Evolutionary conservation across 2,329 filamentous ascomycete genomes (phyloP).

Genomic region (Fusarium sp.): DNA sequence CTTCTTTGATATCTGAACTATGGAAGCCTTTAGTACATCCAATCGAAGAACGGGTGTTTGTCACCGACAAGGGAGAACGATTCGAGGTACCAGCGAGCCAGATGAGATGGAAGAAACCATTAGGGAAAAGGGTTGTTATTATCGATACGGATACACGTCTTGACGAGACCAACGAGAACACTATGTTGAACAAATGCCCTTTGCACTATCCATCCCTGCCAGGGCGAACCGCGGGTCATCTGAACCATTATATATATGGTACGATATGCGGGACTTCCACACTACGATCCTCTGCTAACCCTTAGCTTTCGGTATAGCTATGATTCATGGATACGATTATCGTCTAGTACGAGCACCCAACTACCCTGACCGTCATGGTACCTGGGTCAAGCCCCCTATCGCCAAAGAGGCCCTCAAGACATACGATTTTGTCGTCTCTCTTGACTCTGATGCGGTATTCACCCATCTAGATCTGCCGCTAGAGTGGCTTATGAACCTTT

Average conservation of each 20-base stretch:
- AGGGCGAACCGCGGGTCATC: slow-evolving; percentile 17
- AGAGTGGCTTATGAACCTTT: slow-evolving; percentile 63
- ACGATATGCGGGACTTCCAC: neutral
- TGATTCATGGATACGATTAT: slow-evolving; percentile 63
- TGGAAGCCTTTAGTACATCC: slow-evolving; percentile 26
- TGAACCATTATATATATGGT: slow-evolving; percentile 45
- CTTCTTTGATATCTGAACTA: slow-evolving; percentile 2
- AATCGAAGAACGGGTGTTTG: slow-evolving; percentile 3
- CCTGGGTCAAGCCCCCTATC: slow-evolving; percentile 60
- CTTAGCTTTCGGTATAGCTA: slow-evolving; percentile 9
- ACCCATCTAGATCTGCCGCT: slow-evolving; percentile 58
- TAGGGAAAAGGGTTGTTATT: neutral
- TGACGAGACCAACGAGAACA: neutral
- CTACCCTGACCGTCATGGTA: slow-evolving; percentile 57
- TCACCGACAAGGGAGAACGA: slow-evolving; percentile 20
- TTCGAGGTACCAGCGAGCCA: slow-evolving; percentile 8
- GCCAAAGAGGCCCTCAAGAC: slow-evolving; percentile 54
- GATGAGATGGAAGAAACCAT: slow-evolving; percentile 15
- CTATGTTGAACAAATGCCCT: slow-evolving; percentile 14
- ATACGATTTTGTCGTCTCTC: slow-evolving; percentile 58
- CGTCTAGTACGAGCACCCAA: slow-evolving; percentile 59
- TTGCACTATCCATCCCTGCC: neutral
- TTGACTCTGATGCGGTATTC: slow-evolving; percentile 60
- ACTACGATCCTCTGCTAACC: neutral
- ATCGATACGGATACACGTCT: slow-evolving; percentile 26